A percentile compares a stretch with the other conserved stretches of the same genome.
These are phyloP conservation scores for Tarenaya hassleriana DNA, from an alignment of 345 rosid species.

Conservation along the genomic window DNA sequence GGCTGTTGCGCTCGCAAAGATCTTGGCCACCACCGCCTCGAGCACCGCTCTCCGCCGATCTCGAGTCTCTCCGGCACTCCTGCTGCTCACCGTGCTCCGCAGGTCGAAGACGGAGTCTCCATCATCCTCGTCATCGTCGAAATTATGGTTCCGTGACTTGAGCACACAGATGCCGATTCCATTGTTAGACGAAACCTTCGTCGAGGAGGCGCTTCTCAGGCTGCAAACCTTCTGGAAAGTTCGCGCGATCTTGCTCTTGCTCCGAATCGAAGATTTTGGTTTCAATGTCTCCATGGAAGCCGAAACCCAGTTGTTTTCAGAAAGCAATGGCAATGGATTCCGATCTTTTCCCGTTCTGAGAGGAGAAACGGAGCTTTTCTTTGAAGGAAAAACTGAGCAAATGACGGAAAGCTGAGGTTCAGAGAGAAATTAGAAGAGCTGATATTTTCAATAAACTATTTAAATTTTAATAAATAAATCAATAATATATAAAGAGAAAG, in stretches of 20 bases:
- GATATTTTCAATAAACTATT: background rate
- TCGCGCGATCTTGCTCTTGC: conserved; percentile 52
- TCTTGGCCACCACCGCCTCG: conserved; percentile 68
- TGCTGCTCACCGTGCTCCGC: conserved; percentile 22
- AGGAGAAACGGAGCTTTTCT: background rate
- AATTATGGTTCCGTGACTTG: conserved; percentile 40
- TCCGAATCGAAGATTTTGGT: conserved; percentile 40
- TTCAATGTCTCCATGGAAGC: conserved; percentile 45
- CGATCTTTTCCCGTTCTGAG: too few relatives aligned
- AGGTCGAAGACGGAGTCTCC: conserved; percentile 28
- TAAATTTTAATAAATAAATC: background rate
- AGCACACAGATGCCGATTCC: conserved; percentile 71
- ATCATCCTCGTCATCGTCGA: conserved; percentile 28
- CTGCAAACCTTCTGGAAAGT: conserved; percentile 64
- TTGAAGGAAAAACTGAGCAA: conserved; percentile 11
- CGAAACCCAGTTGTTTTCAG: too few relatives aligned
- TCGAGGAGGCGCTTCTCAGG: conserved; percentile 37
- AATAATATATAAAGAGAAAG: too few relatives aligned
- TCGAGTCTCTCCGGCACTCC: conserved; percentile 10
- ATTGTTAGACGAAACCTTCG: conserved; percentile 46
- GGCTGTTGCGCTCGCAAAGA: conserved; percentile 71
- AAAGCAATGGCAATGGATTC: too few relatives aligned
- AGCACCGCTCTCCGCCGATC: conserved; percentile 45
- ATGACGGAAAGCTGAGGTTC: background rate
- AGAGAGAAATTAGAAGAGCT: conserved; percentile 5